These are phyloP conservation scores for Grammothele lineata DNA, from an alignment of 768 basidiomycete species.

Conservation along the genomic window DNA sequence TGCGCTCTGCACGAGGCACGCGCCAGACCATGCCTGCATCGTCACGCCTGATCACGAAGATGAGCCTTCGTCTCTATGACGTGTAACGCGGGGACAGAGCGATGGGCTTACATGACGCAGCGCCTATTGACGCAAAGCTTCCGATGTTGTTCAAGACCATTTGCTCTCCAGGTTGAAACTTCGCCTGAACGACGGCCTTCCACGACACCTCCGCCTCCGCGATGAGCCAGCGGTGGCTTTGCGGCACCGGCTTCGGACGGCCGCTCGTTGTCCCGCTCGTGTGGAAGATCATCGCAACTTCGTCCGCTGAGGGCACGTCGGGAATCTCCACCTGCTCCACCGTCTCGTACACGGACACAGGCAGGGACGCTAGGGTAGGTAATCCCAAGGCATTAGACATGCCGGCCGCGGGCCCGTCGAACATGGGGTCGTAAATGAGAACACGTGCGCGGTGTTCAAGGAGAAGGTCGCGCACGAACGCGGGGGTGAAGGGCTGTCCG, in stretches of 20 bases:
- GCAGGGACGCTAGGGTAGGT: not conserved
- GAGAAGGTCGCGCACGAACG: slow-evolving; percentile 15
- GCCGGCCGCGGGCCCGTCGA: not conserved
- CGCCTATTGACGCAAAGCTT: slow-evolving; percentile 16
- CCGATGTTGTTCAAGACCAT: slow-evolving; percentile 19
- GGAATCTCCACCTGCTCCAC: not conserved
- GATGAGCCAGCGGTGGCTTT: slow-evolving; percentile 17
- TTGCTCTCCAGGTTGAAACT: slow-evolving; percentile 4
- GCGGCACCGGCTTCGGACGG: slow-evolving; percentile 24
- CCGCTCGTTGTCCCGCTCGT: slow-evolving; percentile 27
- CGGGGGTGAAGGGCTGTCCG: slow-evolving; percentile 12
- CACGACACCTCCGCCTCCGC: slow-evolving; percentile 10
- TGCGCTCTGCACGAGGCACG: slow-evolving; percentile 11
- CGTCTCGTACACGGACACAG: not conserved
- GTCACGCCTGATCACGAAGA: slow-evolving; percentile 2
- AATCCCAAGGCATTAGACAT: not conserved
- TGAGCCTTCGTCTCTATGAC: not conserved
- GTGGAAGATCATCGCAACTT: slow-evolving; percentile 25
- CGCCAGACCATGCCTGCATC: slow-evolving; percentile 9
- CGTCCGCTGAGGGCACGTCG: slow-evolving; percentile 11
- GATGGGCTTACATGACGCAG: slow-evolving; percentile 5
- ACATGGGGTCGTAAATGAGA: slow-evolving; percentile 7
- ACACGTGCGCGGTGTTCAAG: slow-evolving; percentile 3
- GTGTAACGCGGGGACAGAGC: no score
- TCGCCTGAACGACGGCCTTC: slow-evolving; percentile 10